Evolutionary conservation across 202 grass and related monocot genomes (phyloP).

Genomic region (Bolboschoenoplectus hybrid): DNA sequence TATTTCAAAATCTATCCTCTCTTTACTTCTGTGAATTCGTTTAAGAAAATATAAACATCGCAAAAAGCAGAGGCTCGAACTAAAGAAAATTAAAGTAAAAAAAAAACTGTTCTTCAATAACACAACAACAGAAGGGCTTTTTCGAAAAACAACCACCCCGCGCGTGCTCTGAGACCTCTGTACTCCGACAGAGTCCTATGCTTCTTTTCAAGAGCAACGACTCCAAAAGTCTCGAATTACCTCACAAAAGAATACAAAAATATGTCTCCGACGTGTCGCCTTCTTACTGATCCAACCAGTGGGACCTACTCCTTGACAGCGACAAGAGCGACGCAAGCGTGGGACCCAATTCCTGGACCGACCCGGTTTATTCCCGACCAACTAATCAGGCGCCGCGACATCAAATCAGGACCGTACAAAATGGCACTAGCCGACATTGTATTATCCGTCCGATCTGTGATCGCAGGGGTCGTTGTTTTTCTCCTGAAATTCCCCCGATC

Average conservation of each 20-base stretch:
- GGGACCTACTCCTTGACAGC: not conserved
- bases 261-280: not conserved
- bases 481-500: not conserved
- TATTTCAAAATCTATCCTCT: not conserved
- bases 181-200: not conserved
- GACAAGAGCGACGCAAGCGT: not conserved
- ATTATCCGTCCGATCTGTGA: not conserved
- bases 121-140: not conserved
- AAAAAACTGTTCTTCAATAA: not conserved
- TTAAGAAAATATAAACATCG: no score
- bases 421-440: not conserved
- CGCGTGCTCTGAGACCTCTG: constrained; percentile 31
- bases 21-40: no score
- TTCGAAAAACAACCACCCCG: not conserved
- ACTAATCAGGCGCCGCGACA: not conserved
- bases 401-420: not conserved
- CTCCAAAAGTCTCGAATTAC: not conserved
- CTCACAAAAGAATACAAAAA: not conserved
- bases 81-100: not conserved
- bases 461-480: not conserved
- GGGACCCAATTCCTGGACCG: not conserved
- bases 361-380: constrained; percentile 35
- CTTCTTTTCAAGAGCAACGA: constrained; percentile 17
- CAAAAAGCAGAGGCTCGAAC: not conserved
- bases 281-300: not conserved